Base-by-base conservation (phyloP, 192 early-diverging fungal genomes). In the Backusella psychrophila region DNA sequence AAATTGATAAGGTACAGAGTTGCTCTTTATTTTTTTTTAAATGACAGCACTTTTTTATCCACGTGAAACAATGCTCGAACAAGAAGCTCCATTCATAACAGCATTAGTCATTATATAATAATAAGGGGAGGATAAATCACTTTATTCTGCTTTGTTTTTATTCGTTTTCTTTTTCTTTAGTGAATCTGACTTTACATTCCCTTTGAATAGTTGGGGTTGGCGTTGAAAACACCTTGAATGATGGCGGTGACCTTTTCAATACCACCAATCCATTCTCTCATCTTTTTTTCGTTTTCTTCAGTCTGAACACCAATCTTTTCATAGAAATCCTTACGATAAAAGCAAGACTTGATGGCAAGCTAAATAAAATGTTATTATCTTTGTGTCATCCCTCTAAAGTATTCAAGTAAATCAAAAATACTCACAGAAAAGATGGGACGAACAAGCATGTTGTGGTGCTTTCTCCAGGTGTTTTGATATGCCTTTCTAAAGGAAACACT, bases 341-440 rank as follows among this genome's bases (percentile, higher is more conserved):
- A 95, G 78, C 95, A 96, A n/a, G 93, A 92, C 75, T 89, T 89
- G 94, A 98, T 96, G 11, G 92, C 93, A 65, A 93, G 69, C 91
- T 93, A 63, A 72, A 65, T 21, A 33, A 9, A 17, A 21, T 2
- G 7, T 39, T 39, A 39, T 39, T 39, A 1, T 12, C 11, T 4
- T 44, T 44, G 15, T 17, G 15, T 6, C 42, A 44, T 4, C 3
- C 11, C 15, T 44, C 15, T 17, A 44, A 44, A 14, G 42, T 23
- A 4, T 29, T 14, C n/a, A 70, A 36, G 44, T 36, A 34, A n/a
- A 34, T 33, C 6, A 21, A 46, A 33, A 14, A 21, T 17, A 80
- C 86, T 12, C 81, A 92, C 83, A 67, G 76, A 65, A 75, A 94
- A 94, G 69, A 89, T 82, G 5, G 85, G 85, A 72, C 85, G 85